Evolutionary conservation across 2,329 filamentous ascomycete genomes (phyloP).

Genomic region (Fusarium veterinarium): DNA sequence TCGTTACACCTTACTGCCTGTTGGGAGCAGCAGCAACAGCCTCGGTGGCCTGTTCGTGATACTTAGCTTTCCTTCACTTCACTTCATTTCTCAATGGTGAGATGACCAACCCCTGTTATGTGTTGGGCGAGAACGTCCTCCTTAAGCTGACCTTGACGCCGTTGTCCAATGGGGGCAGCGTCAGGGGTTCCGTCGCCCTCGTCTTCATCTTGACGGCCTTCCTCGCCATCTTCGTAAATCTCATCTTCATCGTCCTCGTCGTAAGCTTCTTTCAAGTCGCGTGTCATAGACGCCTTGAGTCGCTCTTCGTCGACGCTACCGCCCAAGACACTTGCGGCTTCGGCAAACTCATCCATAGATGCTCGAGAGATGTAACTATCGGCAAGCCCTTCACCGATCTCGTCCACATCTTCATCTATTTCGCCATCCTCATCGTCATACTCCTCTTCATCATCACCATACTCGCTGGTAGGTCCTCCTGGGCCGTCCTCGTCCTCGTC

Average conservation of each 20-base stretch:
- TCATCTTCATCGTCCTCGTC: conserved; percentile 57
- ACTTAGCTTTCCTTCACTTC: conserved; percentile 50
- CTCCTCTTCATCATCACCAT: conserved; percentile 59
- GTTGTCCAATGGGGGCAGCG: neutral
- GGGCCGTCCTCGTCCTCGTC: conserved; percentile 68
- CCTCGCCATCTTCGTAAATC: conserved; percentile 44
- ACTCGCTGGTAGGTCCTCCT: conserved; percentile 57
- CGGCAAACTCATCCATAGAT: conserved; percentile 53
- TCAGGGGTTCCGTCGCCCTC: conserved; percentile 29
- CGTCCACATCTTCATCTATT: conserved; percentile 54
- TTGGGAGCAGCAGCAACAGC: conserved; percentile 23
- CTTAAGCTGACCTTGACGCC: conserved; percentile 43
- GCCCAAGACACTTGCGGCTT: conserved; percentile 57
- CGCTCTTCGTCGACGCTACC: conserved; percentile 59
- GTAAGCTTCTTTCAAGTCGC: conserved; percentile 56
- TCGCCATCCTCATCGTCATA: conserved; percentile 59
- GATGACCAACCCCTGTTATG: conserved; percentile 68
- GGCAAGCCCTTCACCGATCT: conserved; percentile 49
- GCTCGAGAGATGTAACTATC: conserved; percentile 47
- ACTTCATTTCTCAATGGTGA: conserved; percentile 58
- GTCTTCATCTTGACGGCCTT: conserved; percentile 37
- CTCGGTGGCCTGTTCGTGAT: conserved; percentile 32
- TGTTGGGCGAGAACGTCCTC: conserved; percentile 66
- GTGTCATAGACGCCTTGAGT: conserved; percentile 53
- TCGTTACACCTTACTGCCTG: conserved; percentile 30